Evolutionary conservation across 2,329 filamentous ascomycete genomes (phyloP).

Genomic region (Achaetomium macrosporum): DNA sequence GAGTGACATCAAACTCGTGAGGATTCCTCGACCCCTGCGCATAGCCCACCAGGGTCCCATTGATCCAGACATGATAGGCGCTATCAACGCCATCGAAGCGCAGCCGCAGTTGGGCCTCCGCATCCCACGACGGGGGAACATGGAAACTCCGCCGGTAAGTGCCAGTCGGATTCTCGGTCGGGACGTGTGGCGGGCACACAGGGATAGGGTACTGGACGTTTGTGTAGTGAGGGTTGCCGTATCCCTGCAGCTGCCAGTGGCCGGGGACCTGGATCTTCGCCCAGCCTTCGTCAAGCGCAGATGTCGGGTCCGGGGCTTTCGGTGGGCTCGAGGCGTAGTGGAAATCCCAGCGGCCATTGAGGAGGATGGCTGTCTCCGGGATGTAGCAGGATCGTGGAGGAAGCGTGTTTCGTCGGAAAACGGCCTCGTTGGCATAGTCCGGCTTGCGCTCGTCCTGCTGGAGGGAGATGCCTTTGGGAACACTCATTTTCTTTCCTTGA

Average conservation of each 20-base stretch:
- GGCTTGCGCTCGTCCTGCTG: constrained; percentile 34
- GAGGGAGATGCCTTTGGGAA: constrained; percentile 26
- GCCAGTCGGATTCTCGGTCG: constrained; percentile 59
- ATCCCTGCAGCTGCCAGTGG: constrained; percentile 66
- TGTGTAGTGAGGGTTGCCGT: constrained; percentile 62
- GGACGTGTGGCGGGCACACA: constrained; percentile 57
- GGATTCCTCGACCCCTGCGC: constrained; percentile 64
- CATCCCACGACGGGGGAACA: constrained; percentile 44
- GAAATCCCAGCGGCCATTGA: constrained; percentile 56
- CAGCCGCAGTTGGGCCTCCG: constrained; percentile 48
- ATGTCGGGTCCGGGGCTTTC: constrained; percentile 38
- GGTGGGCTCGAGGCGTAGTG: constrained; percentile 42
- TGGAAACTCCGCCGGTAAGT: constrained; percentile 53
- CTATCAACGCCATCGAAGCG: constrained; percentile 69
- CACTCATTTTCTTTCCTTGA: no score
- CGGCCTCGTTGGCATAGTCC: constrained; percentile 45
- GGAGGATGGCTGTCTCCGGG: constrained; percentile 41
- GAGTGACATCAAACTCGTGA: constrained; percentile 62
- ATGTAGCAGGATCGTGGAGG: constrained; percentile 48
- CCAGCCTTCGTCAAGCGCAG: constrained; percentile 32
- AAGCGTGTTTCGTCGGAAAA: constrained; percentile 49
- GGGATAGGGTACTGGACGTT: constrained; percentile 63
- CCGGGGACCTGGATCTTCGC: constrained; percentile 55
- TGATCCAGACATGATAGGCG: constrained; percentile 64
- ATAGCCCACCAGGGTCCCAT: constrained; percentile 59